A percentile compares a stretch with the other conserved stretches of the same genome.
phyloP scores from a whole-genome alignment of 805 yeast species.

The Lipomyces oligophaga region DNA sequence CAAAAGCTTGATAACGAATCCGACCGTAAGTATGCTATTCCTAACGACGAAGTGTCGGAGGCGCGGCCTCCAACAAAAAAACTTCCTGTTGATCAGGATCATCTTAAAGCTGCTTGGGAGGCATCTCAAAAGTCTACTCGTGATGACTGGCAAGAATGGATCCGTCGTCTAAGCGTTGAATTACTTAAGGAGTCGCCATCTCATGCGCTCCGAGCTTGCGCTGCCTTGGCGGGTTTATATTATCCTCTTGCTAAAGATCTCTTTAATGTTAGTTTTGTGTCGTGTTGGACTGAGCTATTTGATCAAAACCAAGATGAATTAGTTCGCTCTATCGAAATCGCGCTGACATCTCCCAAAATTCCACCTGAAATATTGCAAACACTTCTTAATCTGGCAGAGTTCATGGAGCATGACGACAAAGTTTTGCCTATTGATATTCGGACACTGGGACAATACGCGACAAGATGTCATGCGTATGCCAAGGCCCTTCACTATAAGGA shows the following conservation, averaged over 20 bases:
- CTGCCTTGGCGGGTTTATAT: conserved; percentile 79
- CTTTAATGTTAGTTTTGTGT: conserved; percentile 90
- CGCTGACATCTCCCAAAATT: conserved; percentile 82
- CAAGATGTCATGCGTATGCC: conserved; percentile 94
- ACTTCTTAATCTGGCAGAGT: conserved; percentile 83
- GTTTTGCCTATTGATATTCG: conserved; percentile 88
- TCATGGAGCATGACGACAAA: conserved; percentile 96
- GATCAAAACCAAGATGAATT: conserved; percentile 87
- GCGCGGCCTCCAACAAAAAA: conserved; percentile 69
- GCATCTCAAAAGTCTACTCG: conserved; percentile 81
- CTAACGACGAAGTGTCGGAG: conserved; percentile 50
- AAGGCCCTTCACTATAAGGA: conserved; percentile 96
- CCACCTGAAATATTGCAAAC: conserved; percentile 96
- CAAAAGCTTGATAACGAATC: conserved; percentile 55
- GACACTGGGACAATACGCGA: conserved; percentile 87
- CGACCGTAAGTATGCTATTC: conserved; percentile 54
- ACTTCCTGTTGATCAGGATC: conserved; percentile 62
- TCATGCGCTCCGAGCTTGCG: conserved; percentile 89
- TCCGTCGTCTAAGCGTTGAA: conserved; percentile 78
- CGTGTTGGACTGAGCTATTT: conserved; percentile 91
- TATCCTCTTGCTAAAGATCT: conserved; percentile 84
- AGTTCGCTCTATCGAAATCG: conserved; percentile 78
- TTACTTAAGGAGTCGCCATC: conserved; percentile 89
- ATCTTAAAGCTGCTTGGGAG: conserved; percentile 83
- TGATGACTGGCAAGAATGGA: conserved; percentile 99